Evolutionary conservation across 768 basidiomycete species (phyloP), one percentile per base, ranked within the genome.

Genomic region (Kwoniella dejecticola): DNA sequence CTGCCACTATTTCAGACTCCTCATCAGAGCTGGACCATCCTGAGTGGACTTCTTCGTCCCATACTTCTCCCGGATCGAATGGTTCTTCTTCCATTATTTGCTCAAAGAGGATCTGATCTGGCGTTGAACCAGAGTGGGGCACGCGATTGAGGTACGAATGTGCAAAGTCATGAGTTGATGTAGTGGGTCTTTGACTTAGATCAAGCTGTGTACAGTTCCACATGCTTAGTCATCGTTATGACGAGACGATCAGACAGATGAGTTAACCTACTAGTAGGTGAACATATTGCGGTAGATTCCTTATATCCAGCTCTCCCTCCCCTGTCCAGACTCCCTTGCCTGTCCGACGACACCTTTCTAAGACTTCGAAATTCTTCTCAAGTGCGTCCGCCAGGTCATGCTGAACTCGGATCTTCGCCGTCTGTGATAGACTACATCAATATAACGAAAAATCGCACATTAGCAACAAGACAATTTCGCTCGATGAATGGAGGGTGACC

Each of bases 31-130:
- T 70, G 7, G 73, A 68, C 73, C 70, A 71, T 33, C 73, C 70
- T 6, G 60, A 48, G 23, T 41, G 57, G 27, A 68, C 67, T 49
- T 71, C 70, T 55, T 75, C 70, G 36, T 74, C 68, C 33, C 55
- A 66, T 11, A 60, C 56, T 26, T 52, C 31, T 15, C 60, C 62
- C 56, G 66, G 66, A 53, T 75, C 45, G 57, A 71, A 75, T 4
- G 74, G 71, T 31, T 71, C 67, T 15, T 27, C 19, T 6, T 57
- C 27, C 74, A 75, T 75, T 29, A 75, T 75, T 40, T 72, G 60
- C 2, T 52, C 12, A 38, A 69, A 75, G 10, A 75, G 61, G 13
- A 71, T n/a, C 33, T 72, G 57, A 44, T 72, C 73, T 11, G 68
- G 30, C n/a, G 65, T 66, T 0, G 69, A 67, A 0, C 69, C 69